Conservation (phyloP, 129 eudicot species). For the Mikania micrantha region DNA sequence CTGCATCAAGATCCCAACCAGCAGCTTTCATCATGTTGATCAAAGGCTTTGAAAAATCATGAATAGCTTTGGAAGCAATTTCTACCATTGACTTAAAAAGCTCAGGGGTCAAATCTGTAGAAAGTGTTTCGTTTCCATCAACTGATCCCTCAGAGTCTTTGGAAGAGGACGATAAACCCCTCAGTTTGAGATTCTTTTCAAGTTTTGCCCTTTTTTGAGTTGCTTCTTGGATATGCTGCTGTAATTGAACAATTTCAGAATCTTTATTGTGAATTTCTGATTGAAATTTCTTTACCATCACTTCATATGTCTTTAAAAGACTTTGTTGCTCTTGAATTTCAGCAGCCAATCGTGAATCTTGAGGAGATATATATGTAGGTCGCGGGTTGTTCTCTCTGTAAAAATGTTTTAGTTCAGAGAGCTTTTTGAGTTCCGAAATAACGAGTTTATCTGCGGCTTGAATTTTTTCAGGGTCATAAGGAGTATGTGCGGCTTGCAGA, state of each 20-base stretch:
- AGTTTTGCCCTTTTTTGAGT: constrained; percentile 58
- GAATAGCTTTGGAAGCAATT: constrained; percentile 70
- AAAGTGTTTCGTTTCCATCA: constrained; percentile 37
- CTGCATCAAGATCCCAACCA: constrained; percentile 95
- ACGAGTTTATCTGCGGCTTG: constrained; percentile 92
- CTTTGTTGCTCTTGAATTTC: constrained; percentile 95
- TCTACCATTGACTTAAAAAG: constrained; percentile 74
- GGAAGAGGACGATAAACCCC: constrained; percentile 69
- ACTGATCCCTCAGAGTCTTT: constrained; percentile 51
- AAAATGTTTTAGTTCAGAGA: constrained; percentile 83
- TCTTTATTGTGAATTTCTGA: constrained; percentile 95
- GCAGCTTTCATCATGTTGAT: constrained; percentile 99
- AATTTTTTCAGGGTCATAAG: constrained; percentile 95
- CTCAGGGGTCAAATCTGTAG: constrained; percentile 63
- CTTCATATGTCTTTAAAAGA: constrained; percentile 81
- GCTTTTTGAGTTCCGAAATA: constrained; percentile 72
- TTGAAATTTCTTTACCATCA: constrained; percentile 93
- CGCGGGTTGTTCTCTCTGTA: constrained; percentile 86
- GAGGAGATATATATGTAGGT: constrained; percentile 75
- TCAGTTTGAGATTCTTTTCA: constrained; percentile 82
- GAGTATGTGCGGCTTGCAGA: constrained; percentile 91
- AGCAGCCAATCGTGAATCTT: constrained; percentile 89
- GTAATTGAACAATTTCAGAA: constrained; percentile 69
- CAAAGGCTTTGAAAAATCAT: constrained; percentile 85
- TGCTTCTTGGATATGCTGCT: constrained; percentile 83